Base-by-base conservation (phyloP, 257 asterid genomes). In the Verbena officinalis region DNA sequence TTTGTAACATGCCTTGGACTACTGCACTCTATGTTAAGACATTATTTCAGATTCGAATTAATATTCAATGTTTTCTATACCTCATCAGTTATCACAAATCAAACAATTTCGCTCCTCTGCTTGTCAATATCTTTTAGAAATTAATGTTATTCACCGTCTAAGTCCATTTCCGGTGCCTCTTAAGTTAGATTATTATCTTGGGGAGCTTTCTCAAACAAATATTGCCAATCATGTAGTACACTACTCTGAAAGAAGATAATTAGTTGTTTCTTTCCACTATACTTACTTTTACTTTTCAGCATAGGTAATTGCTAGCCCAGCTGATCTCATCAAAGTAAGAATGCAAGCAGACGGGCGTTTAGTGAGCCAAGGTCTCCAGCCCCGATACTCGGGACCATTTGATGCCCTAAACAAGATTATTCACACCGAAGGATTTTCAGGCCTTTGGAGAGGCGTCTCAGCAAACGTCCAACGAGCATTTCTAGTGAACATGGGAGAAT, bases 271-370 rank as follows among this genome's bases (percentile, higher is more conserved):
- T 33, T 64, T 75, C 65, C 56, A 27, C 11, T 30, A 19, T 66
- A 50, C 67, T 55, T 67, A 67, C 22, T 14, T 53, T 55, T 65
- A 19, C 64, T 39, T 65, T 65, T 66, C 75, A 77, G 76, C 61
- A 56, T 81, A 91, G 98, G 74, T 88, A 44, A 85, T 91, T 69
- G 90, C 96, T 17, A 91, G 98, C 80, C 98, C 96, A 24, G 96
- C 95, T 50, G 98, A 91, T 66, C 95, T 91, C 55, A 73, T 91
- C 75, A 91, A 89, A 70, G 96, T 89, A 70, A 84, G 98, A 74
- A 86, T 91, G 96, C 95, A 91, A 78, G 98, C 96, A 21, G 96
- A 84, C 53, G 72, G 84, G 38, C 82, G 75, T 46, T 43, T 75
- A 82, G 75, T 49, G 42, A 75, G 72, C 55, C 87, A 71, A 55